Evolutionary conservation across 2,329 filamentous ascomycete genomes (phyloP).

Genomic region (Claviceps paspali): DNA sequence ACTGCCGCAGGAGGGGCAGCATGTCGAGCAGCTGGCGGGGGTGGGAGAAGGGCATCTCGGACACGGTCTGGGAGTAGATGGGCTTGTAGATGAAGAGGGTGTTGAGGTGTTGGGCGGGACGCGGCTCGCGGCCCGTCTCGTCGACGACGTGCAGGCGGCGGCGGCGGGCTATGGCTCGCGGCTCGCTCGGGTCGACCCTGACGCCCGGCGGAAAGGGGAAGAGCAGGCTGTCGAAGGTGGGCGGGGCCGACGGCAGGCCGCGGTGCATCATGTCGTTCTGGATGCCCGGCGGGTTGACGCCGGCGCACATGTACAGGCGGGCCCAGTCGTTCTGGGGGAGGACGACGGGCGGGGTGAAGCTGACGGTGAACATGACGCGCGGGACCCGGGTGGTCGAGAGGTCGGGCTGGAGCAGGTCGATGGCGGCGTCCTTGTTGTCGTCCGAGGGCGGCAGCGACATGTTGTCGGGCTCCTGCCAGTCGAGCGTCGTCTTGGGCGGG

Average conservation of each 20-base stretch:
- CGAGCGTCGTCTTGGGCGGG: conserved; percentile 32
- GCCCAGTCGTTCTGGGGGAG: conserved; percentile 50
- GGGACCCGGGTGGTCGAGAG: conserved; percentile 39
- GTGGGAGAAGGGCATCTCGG: conserved; percentile 60
- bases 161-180: conserved; percentile 36
- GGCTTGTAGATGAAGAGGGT: conserved; percentile 56
- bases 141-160: conserved; percentile 30
- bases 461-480: conserved; percentile 61
- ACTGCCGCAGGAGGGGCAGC: conserved; percentile 62
- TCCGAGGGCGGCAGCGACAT: conserved; percentile 37
- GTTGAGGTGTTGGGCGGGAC: conserved; percentile 33
- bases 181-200: conserved; percentile 40
- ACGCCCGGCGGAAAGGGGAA: conserved; percentile 37
- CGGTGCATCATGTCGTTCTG: conserved; percentile 18
- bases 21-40: conserved; percentile 61
- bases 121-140: conserved; percentile 14
- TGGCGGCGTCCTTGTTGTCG: conserved; percentile 31
- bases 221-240: conserved; percentile 42
- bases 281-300: conserved; percentile 25
- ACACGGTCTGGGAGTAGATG: conserved; percentile 53
- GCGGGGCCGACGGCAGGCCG: conserved; percentile 12
- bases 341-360: conserved; percentile 58
- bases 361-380: conserved; percentile 59
- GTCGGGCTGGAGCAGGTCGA: conserved; percentile 36
- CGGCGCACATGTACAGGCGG: conserved; percentile 44